Evolutionary conservation across 139 green algal genomes (phyloP), one percentile per base, ranked within the genome.

Genomic region (Marvania coccoides): DNA sequence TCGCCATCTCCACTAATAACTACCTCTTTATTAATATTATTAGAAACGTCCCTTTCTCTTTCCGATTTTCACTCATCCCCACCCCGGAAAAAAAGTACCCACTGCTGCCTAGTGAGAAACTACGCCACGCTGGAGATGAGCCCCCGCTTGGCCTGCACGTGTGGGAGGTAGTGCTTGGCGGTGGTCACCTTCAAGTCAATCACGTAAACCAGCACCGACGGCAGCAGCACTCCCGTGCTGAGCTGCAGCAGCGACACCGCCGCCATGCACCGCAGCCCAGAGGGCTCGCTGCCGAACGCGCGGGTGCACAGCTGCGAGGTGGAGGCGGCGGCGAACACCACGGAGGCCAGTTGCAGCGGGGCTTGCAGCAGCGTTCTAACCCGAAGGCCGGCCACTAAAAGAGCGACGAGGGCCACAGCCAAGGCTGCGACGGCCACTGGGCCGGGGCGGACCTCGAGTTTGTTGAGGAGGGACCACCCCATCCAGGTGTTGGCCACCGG

Each of bases 401-500:
- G 81, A 33, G 57, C 46, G 57, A 73, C 19, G 61, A 84, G 63
- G 28, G 72, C 26, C 4, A 66, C 10, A 4, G 65, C 77, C 3
- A 75, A 64, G n/a, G 67, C 23, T 2, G 51, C 38, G 15, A 81
- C 63, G 9, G 79, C 58, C 10, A 47, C 24, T 19, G 61, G 13
- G 13, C 59, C 63, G 40, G 77, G 65, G 24, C 67, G 47, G 30
- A 80, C 60, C 5, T 65, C 48, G 65, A 85, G 60, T 60, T 78
- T 79, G 58, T 83, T 65, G 3, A 87, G 68, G 29, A 87, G 58
- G 45, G 61, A 72, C 78, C 81, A 85, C 30, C 53, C 67, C 77
- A 87, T 83, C 80, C 80, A 87, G 19, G 78, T 83, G 67, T 87
- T 84, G 38, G 80, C 80, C 23, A 87, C 58, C 2, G 80, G 80